Conservation (phyloP, 148 eudicot genomes). For the Cornus kousa region DNA sequence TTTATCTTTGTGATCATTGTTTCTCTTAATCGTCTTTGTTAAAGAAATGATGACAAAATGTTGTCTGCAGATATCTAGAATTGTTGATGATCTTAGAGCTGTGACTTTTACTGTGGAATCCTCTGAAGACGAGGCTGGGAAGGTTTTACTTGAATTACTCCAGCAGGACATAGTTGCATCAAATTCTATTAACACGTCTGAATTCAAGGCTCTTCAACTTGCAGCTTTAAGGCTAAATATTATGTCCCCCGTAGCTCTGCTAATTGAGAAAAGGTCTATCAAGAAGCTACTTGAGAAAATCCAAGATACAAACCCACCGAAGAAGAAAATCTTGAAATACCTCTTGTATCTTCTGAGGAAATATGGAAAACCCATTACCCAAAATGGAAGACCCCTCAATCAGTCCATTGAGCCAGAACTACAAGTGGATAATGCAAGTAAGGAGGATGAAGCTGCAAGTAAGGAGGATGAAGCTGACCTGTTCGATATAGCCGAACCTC, state of each 20-base stretch:
- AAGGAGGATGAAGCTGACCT: neutral
- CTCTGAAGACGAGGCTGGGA: constrained; percentile 51
- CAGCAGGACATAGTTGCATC: constrained; percentile 29
- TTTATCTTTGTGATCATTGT: neutral
- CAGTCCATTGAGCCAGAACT: constrained; percentile 4
- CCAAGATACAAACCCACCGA: constrained; percentile 23
- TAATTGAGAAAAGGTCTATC: constrained; percentile 45
- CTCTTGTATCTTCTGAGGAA: constrained; percentile 34
- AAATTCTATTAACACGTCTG: constrained; percentile 27
- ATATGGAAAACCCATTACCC: constrained; percentile 19
- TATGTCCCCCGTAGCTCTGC: constrained; percentile 36
- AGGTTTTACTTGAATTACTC: constrained; percentile 35
- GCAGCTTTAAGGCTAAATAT: constrained; percentile 42
- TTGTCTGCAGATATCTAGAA: constrained; percentile 38
- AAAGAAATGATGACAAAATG: neutral
- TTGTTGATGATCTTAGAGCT: constrained; percentile 27
- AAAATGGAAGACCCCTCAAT: neutral
- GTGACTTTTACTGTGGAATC: constrained; percentile 30
- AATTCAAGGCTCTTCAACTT: constrained; percentile 37
- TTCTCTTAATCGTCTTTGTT: neutral
- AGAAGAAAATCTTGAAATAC: constrained; percentile 35
- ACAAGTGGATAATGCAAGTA: neutral
- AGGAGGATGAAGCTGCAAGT: neutral
- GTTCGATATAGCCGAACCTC: constrained; percentile 2
- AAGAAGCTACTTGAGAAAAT: constrained; percentile 32